A percentile compares a stretch with the other conserved stretches of the same genome.
Conservation (phyloP, 768 basidiomycete genomes). For the Lentinula sp. region DNA sequence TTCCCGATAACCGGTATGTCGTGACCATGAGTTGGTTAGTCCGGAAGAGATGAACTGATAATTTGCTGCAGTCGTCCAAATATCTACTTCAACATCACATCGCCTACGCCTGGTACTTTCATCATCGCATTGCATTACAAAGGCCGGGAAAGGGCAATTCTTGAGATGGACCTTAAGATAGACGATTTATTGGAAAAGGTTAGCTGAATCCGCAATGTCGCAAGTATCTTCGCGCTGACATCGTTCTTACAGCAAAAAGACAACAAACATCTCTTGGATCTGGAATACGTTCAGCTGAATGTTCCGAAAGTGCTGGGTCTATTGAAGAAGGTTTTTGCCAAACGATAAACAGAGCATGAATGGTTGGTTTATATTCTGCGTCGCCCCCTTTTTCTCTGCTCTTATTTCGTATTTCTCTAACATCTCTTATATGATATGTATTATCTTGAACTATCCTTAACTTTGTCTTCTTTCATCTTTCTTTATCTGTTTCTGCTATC, state of each 20-base stretch:
- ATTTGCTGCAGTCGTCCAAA: constrained; percentile 70
- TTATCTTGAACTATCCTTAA: constrained; percentile 4
- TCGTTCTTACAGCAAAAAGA: constrained; percentile 81
- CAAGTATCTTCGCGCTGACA: background rate
- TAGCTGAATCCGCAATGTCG: constrained; percentile 12
- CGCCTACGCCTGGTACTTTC: constrained; percentile 96
- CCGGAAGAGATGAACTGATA: background rate
- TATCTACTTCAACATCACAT: constrained; percentile 98
- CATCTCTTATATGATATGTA: constrained; percentile 6
- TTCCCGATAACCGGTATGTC: constrained; percentile 87
- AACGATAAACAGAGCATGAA: constrained; percentile 9
- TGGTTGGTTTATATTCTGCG: constrained; percentile 15
- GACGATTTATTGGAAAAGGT: constrained; percentile 98
- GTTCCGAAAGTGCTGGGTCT: constrained; percentile 91
- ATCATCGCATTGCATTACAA: constrained; percentile 99
- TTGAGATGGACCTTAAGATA: constrained; percentile 99
- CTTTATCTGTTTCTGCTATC: constrained; percentile 3
- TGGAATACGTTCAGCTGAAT: constrained; percentile 97
- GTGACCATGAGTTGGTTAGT: background rate
- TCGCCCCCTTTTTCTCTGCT: background rate
- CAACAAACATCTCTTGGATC: constrained; percentile 91
- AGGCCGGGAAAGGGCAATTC: constrained; percentile 96
- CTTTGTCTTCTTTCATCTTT: background rate
- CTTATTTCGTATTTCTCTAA: background rate
- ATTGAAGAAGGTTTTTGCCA: constrained; percentile 81